phyloP scores from a whole-genome alignment of 345 rosid species.

The Isatis tinctoria region DNA sequence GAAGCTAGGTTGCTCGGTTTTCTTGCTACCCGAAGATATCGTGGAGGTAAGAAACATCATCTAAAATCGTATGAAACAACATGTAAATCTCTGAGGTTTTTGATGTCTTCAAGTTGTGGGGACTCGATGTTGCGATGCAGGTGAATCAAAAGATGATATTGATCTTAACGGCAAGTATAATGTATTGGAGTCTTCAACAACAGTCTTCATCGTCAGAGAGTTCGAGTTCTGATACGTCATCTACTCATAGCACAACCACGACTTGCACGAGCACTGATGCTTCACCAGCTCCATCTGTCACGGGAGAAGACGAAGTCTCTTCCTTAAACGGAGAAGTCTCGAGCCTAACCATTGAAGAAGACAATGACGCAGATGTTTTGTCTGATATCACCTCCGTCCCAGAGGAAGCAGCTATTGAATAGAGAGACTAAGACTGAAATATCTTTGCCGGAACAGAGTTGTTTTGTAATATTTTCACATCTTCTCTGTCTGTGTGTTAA shows the following conservation, averaged over 20 bases:
- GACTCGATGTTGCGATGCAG: slow-evolving; percentile 36
- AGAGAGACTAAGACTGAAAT: background rate
- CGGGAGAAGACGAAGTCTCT: slow-evolving; percentile 69
- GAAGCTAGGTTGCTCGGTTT: slow-evolving; percentile 95
- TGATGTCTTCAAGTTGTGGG: background rate
- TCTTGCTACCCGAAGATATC: slow-evolving; percentile 96
- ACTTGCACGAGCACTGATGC: slow-evolving; percentile 43
- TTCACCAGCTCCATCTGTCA: slow-evolving; percentile 72
- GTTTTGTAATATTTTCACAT: slow-evolving; percentile 13
- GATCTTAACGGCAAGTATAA: slow-evolving; percentile 81
- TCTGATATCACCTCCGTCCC: slow-evolving; percentile 58
- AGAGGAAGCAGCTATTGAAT: slow-evolving; percentile 37
- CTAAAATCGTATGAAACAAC: background rate
- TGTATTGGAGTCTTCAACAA: slow-evolving; percentile 87
- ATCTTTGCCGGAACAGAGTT: slow-evolving; percentile 26
- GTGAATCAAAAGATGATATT: slow-evolving; percentile 97
- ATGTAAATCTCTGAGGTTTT: background rate
- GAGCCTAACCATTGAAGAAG: slow-evolving; percentile 46
- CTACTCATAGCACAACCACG: slow-evolving; percentile 40
- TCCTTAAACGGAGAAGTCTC: slow-evolving; percentile 66
- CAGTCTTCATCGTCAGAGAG: slow-evolving; percentile 43
- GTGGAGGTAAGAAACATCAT: slow-evolving; percentile 57
- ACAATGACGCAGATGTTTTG: slow-evolving; percentile 30
- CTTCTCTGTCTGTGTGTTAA: slow-evolving; percentile 13
- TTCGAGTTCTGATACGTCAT: slow-evolving; percentile 44